A percentile compares a stretch with the other conserved stretches of the same genome.
Conservation (phyloP, 495 filamentous ascomycete genomes). For the Halenospora varia region DNA sequence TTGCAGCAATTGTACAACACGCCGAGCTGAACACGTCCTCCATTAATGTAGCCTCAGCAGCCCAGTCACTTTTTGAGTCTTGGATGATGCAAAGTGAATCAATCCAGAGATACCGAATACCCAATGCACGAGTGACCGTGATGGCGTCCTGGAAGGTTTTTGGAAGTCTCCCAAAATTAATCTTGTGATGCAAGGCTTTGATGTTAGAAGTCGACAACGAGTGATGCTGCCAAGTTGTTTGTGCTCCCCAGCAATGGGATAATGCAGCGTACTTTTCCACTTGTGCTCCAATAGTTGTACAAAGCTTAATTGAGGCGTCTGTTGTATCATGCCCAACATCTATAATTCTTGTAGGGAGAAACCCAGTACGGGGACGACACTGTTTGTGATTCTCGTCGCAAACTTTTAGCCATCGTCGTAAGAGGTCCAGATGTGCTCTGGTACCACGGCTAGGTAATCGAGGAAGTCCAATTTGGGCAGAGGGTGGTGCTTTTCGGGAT, state of each 20-base stretch:
- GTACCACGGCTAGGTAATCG: background rate
- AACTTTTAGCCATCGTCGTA: background rate
- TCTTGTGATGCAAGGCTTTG: conserved; percentile 12
- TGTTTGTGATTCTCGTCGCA: background rate
- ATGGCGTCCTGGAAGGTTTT: conserved; percentile 4
- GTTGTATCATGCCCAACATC: background rate
- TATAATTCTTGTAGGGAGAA: background rate
- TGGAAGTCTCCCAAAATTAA: background rate
- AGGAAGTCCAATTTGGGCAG: background rate
- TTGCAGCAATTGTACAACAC: conserved; percentile 32
- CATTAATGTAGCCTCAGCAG: background rate
- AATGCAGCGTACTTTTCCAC: background rate
- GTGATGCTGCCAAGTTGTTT: background rate
- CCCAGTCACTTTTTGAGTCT: background rate
- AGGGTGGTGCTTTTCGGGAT: background rate
- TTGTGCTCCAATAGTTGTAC: background rate
- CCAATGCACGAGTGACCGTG: background rate
- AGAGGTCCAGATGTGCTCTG: background rate
- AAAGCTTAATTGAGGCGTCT: background rate
- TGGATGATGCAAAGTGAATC: conserved; percentile 24
- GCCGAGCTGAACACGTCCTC: conserved; percentile 32
- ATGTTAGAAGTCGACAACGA: no score
- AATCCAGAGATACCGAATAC: conserved; percentile 1
- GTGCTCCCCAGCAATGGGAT: background rate
- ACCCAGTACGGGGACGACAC: background rate